These are phyloP conservation scores for Pythium volutum DNA, from an alignment of 352 stramenopile species.

Conservation along the genomic window DNA sequence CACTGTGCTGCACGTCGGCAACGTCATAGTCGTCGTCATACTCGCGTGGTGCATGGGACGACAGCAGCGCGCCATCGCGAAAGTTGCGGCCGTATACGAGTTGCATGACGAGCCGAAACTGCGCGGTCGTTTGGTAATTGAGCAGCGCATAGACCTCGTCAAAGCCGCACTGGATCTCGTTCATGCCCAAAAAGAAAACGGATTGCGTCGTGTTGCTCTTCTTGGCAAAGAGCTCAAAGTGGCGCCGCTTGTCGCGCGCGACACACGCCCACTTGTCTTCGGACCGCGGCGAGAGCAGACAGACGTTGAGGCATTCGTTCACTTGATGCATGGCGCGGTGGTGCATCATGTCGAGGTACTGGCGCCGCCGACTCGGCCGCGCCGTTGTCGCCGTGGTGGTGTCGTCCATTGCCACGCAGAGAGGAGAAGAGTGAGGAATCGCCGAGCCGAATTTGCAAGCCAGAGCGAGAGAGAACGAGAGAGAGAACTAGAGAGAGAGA, in stretches of 20 bases:
- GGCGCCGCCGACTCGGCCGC: constrained; percentile 17
- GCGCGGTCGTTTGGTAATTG: constrained; percentile 47
- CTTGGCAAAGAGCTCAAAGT: constrained; percentile 58
- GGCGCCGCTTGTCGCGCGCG: constrained; percentile 32
- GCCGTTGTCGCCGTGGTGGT: background rate
- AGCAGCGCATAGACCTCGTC: constrained; percentile 58
- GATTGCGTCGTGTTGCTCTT: constrained; percentile 33
- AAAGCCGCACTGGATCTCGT: constrained; percentile 54
- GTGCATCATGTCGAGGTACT: constrained; percentile 54
- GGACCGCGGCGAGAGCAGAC: constrained; percentile 49
- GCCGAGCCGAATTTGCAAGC: no score
- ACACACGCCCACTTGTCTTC: constrained; percentile 58
- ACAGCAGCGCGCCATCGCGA: constrained; percentile 48
- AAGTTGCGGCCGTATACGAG: constrained; percentile 53
- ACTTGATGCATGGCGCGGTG: constrained; percentile 63
- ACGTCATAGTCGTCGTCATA: constrained; percentile 27
- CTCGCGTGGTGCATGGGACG: constrained; percentile 34
- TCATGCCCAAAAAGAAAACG: constrained; percentile 53
- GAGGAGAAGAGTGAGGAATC: background rate
- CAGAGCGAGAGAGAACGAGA: background rate
- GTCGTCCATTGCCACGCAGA: background rate
- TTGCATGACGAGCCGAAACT: constrained; percentile 65
- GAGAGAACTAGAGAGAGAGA: background rate
- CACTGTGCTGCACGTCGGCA: constrained; percentile 46
- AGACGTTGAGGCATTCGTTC: constrained; percentile 49